Conservation (phyloP, 306 rosid genomes). For the Prunus salicina region DNA sequence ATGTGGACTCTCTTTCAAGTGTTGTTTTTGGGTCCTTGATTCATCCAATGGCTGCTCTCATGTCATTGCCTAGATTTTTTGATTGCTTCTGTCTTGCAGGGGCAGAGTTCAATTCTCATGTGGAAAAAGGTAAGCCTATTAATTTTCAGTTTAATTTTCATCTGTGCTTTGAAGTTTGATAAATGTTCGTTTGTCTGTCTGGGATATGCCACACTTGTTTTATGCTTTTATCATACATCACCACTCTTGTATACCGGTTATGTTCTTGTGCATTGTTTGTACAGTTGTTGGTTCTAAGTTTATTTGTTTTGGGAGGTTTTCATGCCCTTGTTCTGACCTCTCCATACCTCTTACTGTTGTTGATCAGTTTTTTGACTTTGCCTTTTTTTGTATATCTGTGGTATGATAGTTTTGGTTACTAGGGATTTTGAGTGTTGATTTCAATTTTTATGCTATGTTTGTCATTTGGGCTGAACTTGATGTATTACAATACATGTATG, state of each 20-base stretch:
- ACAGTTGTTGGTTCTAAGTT: not conserved
- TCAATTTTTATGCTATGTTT: not conserved
- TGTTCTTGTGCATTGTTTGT: not conserved
- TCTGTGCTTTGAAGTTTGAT: not conserved
- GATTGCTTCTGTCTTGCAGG: conserved; percentile 35
- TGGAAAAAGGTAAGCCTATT: conserved; percentile 43
- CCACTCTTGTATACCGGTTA: not conserved
- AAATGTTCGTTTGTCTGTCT: not conserved
- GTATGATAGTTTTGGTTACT: not conserved
- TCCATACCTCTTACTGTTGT: not conserved
- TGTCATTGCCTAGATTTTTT: conserved; percentile 32
- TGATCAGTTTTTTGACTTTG: not conserved
- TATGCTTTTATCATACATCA: not conserved
- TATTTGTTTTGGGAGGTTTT: not conserved
- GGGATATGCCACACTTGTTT: not conserved
- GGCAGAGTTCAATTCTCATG: conserved; percentile 30
- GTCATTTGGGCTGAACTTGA: not conserved
- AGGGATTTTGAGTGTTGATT: not conserved
- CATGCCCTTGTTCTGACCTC: not conserved
- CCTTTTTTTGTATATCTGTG: not conserved
- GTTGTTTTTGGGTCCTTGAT: conserved; percentile 39
- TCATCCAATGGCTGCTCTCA: conserved; percentile 42
- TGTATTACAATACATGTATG: not conserved
- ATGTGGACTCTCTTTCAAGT: conserved; percentile 38
- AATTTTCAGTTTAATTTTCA: conserved; percentile 1